These are phyloP conservation scores for Ceratocystis huliohia DNA, from an alignment of 2,329 filamentous ascomycete genomes.

Conservation along the genomic window DNA sequence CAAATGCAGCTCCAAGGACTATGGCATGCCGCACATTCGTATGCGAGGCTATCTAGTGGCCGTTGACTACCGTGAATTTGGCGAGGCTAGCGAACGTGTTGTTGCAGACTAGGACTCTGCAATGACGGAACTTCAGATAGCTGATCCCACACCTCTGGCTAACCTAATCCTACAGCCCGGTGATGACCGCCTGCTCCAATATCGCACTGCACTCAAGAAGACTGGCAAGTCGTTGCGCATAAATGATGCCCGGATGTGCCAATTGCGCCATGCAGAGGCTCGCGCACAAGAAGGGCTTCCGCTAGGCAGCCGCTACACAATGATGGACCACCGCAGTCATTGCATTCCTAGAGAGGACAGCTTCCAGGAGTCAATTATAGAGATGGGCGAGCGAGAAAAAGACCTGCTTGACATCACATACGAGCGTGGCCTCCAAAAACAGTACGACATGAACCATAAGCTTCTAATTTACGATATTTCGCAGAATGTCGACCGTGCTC, in stretches of 20 bases:
- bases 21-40: slow-evolving; percentile 60
- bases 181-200: slow-evolving; percentile 40
- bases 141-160: slow-evolving; percentile 49
- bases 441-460: slow-evolving; percentile 36
- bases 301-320: slow-evolving; percentile 43
- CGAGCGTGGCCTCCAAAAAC: slow-evolving; percentile 34
- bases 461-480: slow-evolving; percentile 48
- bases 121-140: slow-evolving; percentile 35
- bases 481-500: slow-evolving; percentile 56
- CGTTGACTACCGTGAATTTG: slow-evolving; percentile 33
- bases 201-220: slow-evolving; percentile 36
- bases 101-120: slow-evolving; percentile 31
- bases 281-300: slow-evolving; percentile 37
- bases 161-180: slow-evolving; percentile 47
- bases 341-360: slow-evolving; percentile 42
- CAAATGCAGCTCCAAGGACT: slow-evolving; percentile 55
- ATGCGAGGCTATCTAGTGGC: slow-evolving; percentile 47
- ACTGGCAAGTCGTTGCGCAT: slow-evolving; percentile 24
- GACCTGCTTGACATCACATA: slow-evolving; percentile 54
- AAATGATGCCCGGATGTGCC: slow-evolving; percentile 43
- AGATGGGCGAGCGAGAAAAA: slow-evolving; percentile 45
- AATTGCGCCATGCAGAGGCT: slow-evolving; percentile 45
- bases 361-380: slow-evolving; percentile 37
- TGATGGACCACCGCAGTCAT: slow-evolving; percentile 42
- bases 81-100: slow-evolving; percentile 24